Evolutionary conservation across 306 rosid species (phyloP), one percentile per base, ranked within the genome.

Genomic region (Sechiopsis laciniata): DNA sequence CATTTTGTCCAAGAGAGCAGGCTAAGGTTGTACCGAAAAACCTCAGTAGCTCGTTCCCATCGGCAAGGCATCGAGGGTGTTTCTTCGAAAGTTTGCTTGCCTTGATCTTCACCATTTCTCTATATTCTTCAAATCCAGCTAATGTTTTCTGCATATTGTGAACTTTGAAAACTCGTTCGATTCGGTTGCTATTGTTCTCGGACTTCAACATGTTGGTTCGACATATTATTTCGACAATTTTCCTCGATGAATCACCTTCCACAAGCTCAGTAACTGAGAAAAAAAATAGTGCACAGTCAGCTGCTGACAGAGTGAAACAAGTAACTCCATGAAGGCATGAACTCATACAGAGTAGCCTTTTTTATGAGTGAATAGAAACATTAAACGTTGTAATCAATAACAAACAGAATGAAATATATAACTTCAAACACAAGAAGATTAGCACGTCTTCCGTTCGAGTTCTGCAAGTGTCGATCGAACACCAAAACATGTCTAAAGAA

Each of bases 101-200:
- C 73, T 91, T 90, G 73, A 83, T 82, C 68, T 94, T 94, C 74
- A 94, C 99, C 78, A 78, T 84, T 22, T 94, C 99, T 40, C 99
- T 80, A 78, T 94, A 84, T 51, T 90, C 99, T 81, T 94, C 99
- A 13, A 94, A 94, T 71, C 90, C 58, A 26, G 96, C 92, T n/a
- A 91, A 80, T 20, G 96, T 91, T 65, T 78, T 91, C 59, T 94
- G 99, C 99, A 91, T 94, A 84, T 94, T 94, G 80, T 94, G 99
- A 3, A 94, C 99, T 75, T 94, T 94, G 63, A 91, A 75, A 22
- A 91, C 97, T 78, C 97, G 83, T 74, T 92, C 97, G 60, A 91
- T 91, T 72, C 93, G 50, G 3, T 92, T 84, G 71, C 87, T 78
- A 42, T 84, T 86, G 79, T 86, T 88, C 74, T 89, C 97, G 2